phyloP scores from a whole-genome alignment of 1,139 yeast genomes.

The Zygoascus sp. region DNA sequence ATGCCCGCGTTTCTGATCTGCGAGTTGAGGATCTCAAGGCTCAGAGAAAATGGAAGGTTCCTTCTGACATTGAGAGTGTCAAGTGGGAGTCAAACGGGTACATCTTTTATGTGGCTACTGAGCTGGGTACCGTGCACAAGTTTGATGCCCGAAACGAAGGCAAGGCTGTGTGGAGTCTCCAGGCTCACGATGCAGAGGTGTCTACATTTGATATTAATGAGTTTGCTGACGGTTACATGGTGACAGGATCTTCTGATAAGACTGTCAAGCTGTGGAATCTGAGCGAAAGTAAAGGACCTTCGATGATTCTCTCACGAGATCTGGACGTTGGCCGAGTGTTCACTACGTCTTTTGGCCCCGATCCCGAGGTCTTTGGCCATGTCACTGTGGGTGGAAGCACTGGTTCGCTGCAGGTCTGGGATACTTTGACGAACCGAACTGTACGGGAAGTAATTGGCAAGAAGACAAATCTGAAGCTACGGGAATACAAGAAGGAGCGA shows the following conservation, averaged over 20 bases:
- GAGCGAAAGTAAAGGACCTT: slow-evolving; percentile 51
- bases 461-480: slow-evolving; percentile 55
- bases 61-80: slow-evolving; percentile 80
- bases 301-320: slow-evolving; percentile 87
- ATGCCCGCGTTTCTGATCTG: slow-evolving; percentile 76
- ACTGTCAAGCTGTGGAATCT: slow-evolving; percentile 80
- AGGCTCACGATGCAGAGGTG: slow-evolving; percentile 95
- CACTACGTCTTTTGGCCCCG: slow-evolving; percentile 79
- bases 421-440: slow-evolving; percentile 73
- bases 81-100: slow-evolving; percentile 63
- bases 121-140: slow-evolving; percentile 82
- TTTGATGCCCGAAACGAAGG: slow-evolving; percentile 65
- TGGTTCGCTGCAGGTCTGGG: slow-evolving; percentile 89
- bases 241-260: slow-evolving; percentile 88
- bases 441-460: slow-evolving; percentile 65
- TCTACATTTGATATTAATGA: slow-evolving; percentile 71
- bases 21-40: slow-evolving; percentile 63
- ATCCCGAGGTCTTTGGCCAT: slow-evolving; percentile 79
- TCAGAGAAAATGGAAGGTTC: slow-evolving; percentile 57
- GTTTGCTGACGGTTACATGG: slow-evolving; percentile 67
- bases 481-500: slow-evolving; percentile 49
- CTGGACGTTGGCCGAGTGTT: slow-evolving; percentile 94
- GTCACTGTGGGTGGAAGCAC: slow-evolving; percentile 84
- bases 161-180: slow-evolving; percentile 86
- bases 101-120: slow-evolving; percentile 83